Conservation (phyloP, 768 basidiomycete species). For the Termitomyces sp. region DNA sequence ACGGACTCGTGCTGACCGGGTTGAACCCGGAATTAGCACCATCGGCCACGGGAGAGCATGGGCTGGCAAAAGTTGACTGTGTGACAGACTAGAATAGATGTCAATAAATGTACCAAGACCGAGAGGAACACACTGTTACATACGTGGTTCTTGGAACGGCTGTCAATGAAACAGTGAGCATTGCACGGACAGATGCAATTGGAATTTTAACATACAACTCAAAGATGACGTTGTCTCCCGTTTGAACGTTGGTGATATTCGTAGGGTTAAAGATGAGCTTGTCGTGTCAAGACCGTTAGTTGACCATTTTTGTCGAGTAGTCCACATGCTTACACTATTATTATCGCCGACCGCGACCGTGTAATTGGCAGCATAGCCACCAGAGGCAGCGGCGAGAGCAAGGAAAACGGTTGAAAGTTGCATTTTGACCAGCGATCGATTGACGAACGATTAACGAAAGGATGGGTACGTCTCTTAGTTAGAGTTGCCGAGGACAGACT, state of each 20-base stretch:
- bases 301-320: neutral
- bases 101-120: neutral
- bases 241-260: too few relatives aligned
- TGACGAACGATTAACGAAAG: conserved; percentile 17
- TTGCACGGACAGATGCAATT: neutral
- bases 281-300: neutral
- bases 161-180: conserved; percentile 13
- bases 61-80: conserved; percentile 56
- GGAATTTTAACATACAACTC: conserved; percentile 40
- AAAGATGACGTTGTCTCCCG: conserved; percentile 55
- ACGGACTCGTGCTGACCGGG: conserved; percentile 31
- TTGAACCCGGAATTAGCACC: conserved; percentile 57
- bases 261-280: conserved; percentile 43
- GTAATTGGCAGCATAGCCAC: conserved; percentile 35
- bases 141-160: conserved; percentile 44
- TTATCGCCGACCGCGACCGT: conserved; percentile 43
- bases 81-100: conserved; percentile 45
- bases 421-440: conserved; percentile 38
- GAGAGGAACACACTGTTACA: neutral
- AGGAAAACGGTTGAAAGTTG: conserved; percentile 44
- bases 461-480: neutral
- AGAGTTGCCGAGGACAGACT: conserved; percentile 22
- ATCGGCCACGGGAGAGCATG: conserved; percentile 41
- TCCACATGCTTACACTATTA: conserved; percentile 22
- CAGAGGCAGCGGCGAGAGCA: conserved; percentile 41